Conservation (phyloP, 1,284 basidiomycete species). For the Sanghuangporus weigelae region DNA sequence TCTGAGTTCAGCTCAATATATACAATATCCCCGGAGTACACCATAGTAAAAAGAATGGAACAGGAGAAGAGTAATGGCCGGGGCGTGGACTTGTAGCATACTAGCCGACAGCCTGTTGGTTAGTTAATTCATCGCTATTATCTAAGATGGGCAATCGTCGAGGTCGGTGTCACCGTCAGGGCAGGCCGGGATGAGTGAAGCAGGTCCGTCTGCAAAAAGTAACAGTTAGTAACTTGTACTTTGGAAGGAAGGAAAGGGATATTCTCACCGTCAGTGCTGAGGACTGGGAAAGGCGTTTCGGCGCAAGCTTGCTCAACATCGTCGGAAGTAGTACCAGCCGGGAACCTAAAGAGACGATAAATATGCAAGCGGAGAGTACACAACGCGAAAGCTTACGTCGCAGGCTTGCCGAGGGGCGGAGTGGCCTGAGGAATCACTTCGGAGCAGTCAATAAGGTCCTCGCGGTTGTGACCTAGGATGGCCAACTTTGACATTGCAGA, state of each 20-base stretch:
- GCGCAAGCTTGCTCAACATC: constrained; percentile 14
- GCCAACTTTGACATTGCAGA: constrained; percentile 28
- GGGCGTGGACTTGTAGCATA: too few species aligned
- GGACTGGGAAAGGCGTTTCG: constrained; percentile 11
- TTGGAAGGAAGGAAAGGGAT: background rate
- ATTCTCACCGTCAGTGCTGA: constrained; percentile 14
- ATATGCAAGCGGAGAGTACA: background rate
- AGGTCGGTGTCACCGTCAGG: constrained; percentile 14
- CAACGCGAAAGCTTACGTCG: background rate
- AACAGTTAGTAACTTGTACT: background rate
- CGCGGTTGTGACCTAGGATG: constrained; percentile 27
- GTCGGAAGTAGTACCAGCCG: constrained; percentile 7
- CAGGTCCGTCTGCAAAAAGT: constrained; percentile 3
- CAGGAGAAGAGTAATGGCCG: too few species aligned
- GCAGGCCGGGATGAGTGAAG: constrained; percentile 15
- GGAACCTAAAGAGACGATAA: background rate
- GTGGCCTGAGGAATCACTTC: constrained; percentile 16
- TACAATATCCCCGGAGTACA: too few species aligned
- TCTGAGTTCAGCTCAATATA: too few species aligned
- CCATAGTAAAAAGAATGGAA: too few species aligned
- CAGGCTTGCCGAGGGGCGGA: constrained; percentile 12
- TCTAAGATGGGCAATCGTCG: constrained; percentile 16
- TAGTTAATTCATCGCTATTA: background rate
- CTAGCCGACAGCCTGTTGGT: background rate
- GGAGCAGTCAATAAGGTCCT: constrained; percentile 19